Percentiles rank a stretch among this genome's conserved stretches.
Evolutionary conservation across 441 rosid species (phyloP).

Genomic region (Manihot esculenta): DNA sequence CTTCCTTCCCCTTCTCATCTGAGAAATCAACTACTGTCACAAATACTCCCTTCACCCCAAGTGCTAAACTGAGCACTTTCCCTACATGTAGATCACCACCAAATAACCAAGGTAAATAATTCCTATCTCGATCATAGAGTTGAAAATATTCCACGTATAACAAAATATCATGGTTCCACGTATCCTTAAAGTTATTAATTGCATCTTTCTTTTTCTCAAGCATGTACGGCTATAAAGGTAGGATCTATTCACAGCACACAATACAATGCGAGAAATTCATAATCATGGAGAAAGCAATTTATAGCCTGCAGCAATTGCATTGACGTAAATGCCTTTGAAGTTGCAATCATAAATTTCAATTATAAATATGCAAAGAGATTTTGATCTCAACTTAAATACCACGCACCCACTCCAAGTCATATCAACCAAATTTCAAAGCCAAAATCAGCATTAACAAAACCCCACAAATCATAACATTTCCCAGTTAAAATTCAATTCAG

Average conservation of each 20-base stretch:
- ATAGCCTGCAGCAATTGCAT: neutral
- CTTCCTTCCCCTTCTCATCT: slow-evolving; percentile 77
- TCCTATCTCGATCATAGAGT: no score
- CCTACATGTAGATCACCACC: slow-evolving; percentile 47
- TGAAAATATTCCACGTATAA: no score
- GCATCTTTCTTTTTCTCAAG: neutral
- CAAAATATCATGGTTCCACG: neutral
- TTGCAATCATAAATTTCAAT: neutral
- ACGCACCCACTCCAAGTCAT: no score
- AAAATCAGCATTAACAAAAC: neutral
- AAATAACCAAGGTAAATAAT: neutral
- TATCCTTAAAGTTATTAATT: neutral
- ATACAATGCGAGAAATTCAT: neutral
- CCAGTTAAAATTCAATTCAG: neutral
- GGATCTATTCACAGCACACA: neutral
- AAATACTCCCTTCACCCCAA: slow-evolving; percentile 79
- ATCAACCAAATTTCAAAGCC: neutral
- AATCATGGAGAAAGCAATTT: neutral
- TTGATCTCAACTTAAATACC: neutral
- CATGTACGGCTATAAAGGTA: neutral
- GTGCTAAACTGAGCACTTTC: slow-evolving; percentile 81
- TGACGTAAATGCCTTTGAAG: no score
- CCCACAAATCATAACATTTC: neutral
- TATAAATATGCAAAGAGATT: neutral
- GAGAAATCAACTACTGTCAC: slow-evolving; percentile 77